Percentiles rank a stretch among this genome's conserved stretches.
Evolutionary conservation across 2,329 filamentous ascomycete genomes (phyloP).

Genomic region (Cryphonectria naterciae): DNA sequence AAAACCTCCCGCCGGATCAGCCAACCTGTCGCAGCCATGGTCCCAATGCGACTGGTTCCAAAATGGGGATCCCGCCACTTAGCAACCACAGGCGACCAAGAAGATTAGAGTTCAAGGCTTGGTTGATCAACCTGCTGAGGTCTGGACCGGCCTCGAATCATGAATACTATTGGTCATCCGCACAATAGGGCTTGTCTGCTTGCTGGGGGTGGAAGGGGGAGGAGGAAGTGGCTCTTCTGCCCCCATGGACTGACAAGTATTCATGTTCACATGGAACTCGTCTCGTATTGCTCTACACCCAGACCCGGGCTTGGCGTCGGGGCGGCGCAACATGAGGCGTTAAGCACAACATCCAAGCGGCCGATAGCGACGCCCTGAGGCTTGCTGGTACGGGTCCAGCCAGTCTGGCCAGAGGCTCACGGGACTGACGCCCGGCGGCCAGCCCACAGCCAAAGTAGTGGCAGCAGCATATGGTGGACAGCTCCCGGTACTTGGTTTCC

Average conservation of each 20-base stretch:
- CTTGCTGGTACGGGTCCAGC: background rate
- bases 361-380: background rate
- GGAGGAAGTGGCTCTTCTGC: background rate
- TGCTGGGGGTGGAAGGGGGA: background rate
- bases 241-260: background rate
- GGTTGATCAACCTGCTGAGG: background rate
- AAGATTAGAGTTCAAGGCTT: background rate
- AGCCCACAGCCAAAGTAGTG: background rate
- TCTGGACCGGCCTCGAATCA: background rate
- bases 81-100: background rate
- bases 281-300: background rate
- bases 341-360: slow-evolving; percentile 1
- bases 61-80: background rate
- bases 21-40: background rate
- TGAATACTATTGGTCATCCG: background rate
- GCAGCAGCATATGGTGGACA: background rate
- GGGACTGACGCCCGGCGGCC: background rate
- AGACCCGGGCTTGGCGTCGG: background rate
- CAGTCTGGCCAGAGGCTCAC: background rate
- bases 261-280: background rate
- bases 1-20: background rate
- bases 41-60: background rate
- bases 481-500: background rate
- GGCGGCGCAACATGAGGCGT: background rate
- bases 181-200: background rate